Conservation (phyloP, 1,139 yeast genomes). For the Hemisphaericaspora lyxosophila region DNA sequence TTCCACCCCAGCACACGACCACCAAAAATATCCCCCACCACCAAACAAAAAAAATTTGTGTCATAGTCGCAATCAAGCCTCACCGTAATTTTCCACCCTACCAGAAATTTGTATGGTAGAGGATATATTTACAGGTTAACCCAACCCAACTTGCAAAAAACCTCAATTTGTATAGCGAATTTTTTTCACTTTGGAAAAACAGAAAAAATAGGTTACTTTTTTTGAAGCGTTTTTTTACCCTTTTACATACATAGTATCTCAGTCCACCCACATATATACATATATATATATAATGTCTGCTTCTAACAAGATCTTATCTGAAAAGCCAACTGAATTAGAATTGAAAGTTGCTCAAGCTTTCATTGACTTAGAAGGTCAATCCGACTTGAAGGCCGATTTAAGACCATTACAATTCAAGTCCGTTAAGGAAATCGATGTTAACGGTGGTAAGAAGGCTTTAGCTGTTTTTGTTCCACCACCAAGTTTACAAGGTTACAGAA, state of each 20-base stretch:
- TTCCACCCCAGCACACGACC: not conserved
- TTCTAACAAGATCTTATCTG: conserved; percentile 89
- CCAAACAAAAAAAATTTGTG: not conserved
- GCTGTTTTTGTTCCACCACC: conserved; percentile 99
- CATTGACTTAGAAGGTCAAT: conserved; percentile 91
- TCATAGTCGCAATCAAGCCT: not conserved
- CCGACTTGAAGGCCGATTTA: conserved; percentile 96
- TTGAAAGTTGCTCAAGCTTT: conserved; percentile 99
- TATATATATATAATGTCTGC: conserved; percentile 86
- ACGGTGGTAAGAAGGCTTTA: conserved; percentile 98
- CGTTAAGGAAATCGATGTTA: conserved; percentile 95
- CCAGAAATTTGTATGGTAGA: not conserved
- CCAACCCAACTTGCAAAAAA: conserved; percentile 10
- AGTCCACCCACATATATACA: too few relatives aligned
- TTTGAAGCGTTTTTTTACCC: conserved; percentile 5
- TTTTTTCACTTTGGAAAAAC: conserved; percentile 8
- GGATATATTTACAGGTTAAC: conserved; percentile 9
- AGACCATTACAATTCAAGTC: conserved; percentile 99
- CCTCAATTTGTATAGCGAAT: conserved; percentile 10
- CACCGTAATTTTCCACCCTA: too few relatives aligned
- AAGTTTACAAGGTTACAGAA: conserved; percentile 90
- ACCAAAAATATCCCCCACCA: too few relatives aligned
- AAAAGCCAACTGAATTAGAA: conserved; percentile 96
- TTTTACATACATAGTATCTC: not conserved
- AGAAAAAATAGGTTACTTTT: conserved; percentile 8